Evolutionary conservation across 352 stramenopile genomes (phyloP).

Genomic region (Globisporangium nagaii): DNA sequence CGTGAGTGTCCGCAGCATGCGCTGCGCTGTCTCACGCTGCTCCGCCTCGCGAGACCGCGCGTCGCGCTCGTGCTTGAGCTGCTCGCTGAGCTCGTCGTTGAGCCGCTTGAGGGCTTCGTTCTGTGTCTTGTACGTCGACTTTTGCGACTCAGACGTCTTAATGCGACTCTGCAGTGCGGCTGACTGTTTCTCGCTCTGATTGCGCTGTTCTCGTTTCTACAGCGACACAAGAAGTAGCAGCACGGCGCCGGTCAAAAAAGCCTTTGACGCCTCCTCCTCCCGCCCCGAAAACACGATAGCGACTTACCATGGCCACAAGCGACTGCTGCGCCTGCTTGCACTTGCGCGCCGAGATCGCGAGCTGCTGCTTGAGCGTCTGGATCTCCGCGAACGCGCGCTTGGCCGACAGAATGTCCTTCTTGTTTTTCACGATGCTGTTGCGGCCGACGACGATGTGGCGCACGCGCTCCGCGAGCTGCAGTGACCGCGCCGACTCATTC

Average conservation of each 20-base stretch:
- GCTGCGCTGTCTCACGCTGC: constrained; percentile 64
- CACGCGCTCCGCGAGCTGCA: constrained; percentile 84
- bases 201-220: constrained; percentile 90
- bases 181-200: constrained; percentile 87
- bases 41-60: constrained; percentile 56
- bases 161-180: constrained; percentile 70
- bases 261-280: not conserved
- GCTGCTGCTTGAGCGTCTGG: constrained; percentile 91
- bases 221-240: constrained; percentile 23
- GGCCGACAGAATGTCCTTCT: constrained; percentile 81
- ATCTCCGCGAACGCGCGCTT: constrained; percentile 94
- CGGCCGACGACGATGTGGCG: constrained; percentile 74
- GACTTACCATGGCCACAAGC: constrained; percentile 86
- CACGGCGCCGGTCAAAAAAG: constrained; percentile 13
- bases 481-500: constrained; percentile 82
- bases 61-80: constrained; percentile 70
- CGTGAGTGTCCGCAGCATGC: constrained; percentile 55
- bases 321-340: constrained; percentile 87
- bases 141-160: constrained; percentile 75
- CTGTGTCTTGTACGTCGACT: constrained; percentile 51
- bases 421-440: constrained; percentile 82
- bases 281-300: constrained; percentile 14
- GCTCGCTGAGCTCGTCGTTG: constrained; percentile 60
- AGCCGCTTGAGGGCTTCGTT: constrained; percentile 61
- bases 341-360: constrained; percentile 83